Evolutionary conservation across 352 stramenopile species (phyloP), one percentile per base, ranked within the genome.

Genomic region (Phytopythium sindhum): DNA sequence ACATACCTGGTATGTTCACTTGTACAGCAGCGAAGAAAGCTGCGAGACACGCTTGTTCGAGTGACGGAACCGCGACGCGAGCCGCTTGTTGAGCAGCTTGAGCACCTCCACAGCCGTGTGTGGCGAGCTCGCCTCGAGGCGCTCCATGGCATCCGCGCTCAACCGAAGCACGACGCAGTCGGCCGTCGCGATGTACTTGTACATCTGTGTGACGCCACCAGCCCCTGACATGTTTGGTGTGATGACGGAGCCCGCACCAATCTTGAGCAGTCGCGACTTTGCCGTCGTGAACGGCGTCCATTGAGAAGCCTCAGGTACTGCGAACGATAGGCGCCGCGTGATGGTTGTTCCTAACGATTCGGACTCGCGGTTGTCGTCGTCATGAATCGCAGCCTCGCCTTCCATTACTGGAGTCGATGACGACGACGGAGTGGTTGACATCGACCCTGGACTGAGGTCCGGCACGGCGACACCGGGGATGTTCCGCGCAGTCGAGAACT

Each of bases 11-110:
- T 35, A 1, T 42, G 56, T 29, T 57, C 53, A 89, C 72, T 91
- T 91, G 73, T 92, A 92, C 21, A 92, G 70, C 42, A 92, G 57
- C 15, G 84, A 92, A 21, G 84, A 90, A 48, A 92, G 81, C 50
- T 92, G 81, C 64, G 81, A 84, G 47, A 92, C 74, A 39, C 84
- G 81, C 50, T 92, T 90, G 73, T 85, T 92, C 9, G 81, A 81
- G 62, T 88, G 75, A 37, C 86, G 68, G 58, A 89, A 92, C 1
- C 79, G 80, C 37, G 76, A 71, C 10, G 81, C 70, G 57, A 92
- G 72, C n/a, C 72, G 74, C 53, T 72, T 42, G 56, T 89, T 90
- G 56, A 90, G 79, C 24, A 89, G 68, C 65, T 86, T 89, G 47
- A 93, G 75, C 39, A 93, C 79, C n/a, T 77, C 81, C 9, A 93